Evolutionary conservation across 2,329 filamentous ascomycete species (phyloP).

Genomic region (Curvularia hawaiiensis): DNA sequence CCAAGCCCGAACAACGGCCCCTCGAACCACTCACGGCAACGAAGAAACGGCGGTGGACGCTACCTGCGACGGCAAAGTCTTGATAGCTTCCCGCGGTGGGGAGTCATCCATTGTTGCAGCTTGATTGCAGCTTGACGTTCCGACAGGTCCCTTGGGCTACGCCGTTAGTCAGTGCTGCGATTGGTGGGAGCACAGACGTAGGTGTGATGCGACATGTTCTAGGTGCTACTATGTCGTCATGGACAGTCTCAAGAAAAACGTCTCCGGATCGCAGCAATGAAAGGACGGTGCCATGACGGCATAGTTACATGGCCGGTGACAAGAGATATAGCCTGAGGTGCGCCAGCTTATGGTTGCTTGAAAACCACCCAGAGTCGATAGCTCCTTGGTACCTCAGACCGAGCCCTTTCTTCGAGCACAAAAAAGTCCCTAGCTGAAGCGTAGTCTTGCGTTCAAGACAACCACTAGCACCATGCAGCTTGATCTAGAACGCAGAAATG

Average conservation of each 20-base stretch:
- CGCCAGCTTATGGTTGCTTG: not conserved
- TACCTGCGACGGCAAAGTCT: not conserved
- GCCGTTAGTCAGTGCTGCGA: not conserved
- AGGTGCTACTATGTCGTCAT: conserved; percentile 9
- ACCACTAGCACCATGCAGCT: conserved; percentile 12
- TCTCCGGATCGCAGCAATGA: not conserved
- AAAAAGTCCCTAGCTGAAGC: not conserved
- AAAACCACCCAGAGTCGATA: not conserved
- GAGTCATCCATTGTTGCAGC: not conserved
- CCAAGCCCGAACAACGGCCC: not conserved
- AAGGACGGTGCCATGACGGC: conserved; percentile 1
- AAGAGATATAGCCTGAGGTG: conserved; percentile 1
- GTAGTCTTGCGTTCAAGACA: not conserved
- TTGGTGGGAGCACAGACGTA: conserved; percentile 1
- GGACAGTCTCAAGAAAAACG: not conserved
- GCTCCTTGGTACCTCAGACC: not conserved
- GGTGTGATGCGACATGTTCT: conserved; percentile 7
- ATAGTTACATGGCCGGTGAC: not conserved
- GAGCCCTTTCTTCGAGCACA: not conserved
- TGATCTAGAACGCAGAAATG: conserved; percentile 19
- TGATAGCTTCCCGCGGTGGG: not conserved
- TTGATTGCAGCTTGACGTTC: not conserved
- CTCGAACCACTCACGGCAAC: not conserved
- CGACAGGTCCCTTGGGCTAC: not conserved
- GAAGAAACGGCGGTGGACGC: not conserved